Percentiles rank a stretch among this genome's conserved stretches.
Evolutionary conservation across 192 early-diverging fungal species (phyloP).

Genomic region (Coemansia guatemalensis): DNA sequence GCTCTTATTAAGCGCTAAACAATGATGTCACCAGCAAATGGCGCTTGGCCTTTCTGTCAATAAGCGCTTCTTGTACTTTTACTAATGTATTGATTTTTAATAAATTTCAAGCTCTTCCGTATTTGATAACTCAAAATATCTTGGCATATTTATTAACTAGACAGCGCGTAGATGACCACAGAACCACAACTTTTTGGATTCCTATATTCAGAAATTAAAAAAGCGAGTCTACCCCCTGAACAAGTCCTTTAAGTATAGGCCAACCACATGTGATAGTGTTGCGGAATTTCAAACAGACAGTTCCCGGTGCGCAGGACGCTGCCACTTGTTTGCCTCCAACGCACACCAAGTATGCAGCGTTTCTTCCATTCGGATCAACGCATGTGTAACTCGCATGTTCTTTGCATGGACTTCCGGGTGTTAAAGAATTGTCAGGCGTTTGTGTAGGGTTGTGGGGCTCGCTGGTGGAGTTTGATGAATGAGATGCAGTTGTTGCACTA

Average conservation of each 20-base stretch:
- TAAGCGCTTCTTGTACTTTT: too few relatives aligned
- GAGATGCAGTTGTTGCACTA: not conserved
- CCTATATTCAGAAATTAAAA: not conserved
- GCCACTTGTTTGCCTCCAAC: slow-evolving; percentile 12
- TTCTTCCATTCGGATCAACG: slow-evolving; percentile 25
- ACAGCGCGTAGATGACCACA: too few relatives aligned
- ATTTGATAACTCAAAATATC: too few relatives aligned
- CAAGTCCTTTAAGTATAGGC: slow-evolving; percentile 3
- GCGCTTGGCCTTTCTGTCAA: too few relatives aligned
- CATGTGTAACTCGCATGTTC: slow-evolving; percentile 16
- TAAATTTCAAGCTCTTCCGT: too few relatives aligned
- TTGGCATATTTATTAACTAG: too few relatives aligned
- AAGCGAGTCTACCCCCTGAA: slow-evolving; percentile 9
- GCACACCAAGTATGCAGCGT: slow-evolving; percentile 27
- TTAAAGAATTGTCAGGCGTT: not conserved
- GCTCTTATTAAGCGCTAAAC: too few relatives aligned
- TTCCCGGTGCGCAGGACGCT: slow-evolving; percentile 21
- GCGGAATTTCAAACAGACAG: slow-evolving; percentile 15
- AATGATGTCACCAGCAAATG: too few relatives aligned
- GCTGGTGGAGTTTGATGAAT: not conserved
- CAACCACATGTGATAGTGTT: slow-evolving; percentile 21
- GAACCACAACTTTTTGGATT: too few relatives aligned
- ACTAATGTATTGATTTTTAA: too few relatives aligned
- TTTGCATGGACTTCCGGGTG: slow-evolving; percentile 12
- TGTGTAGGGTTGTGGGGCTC: not conserved